These are phyloP conservation scores for Trypanosoma congolense DNA, from an alignment of 208 protist species.

Conservation along the genomic window DNA sequence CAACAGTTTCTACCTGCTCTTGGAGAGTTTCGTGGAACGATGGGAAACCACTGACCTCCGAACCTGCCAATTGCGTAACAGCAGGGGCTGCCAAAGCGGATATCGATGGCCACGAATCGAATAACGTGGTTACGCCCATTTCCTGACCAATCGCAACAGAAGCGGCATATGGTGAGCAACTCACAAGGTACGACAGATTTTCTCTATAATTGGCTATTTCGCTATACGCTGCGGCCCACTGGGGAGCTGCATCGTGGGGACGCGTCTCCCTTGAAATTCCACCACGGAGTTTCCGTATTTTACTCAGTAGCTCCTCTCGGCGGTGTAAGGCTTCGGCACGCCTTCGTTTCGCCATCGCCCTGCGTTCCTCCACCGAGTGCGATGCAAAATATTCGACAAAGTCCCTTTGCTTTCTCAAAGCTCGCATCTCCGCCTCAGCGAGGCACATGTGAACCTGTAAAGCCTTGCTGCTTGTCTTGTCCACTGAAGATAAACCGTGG, in stretches of 20 bases:
- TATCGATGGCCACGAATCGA: constrained; percentile 63
- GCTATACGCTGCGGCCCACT: constrained; percentile 14
- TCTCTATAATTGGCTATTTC: constrained; percentile 13
- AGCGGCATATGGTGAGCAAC: background rate
- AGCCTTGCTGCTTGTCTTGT: background rate
- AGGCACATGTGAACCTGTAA: constrained; percentile 11
- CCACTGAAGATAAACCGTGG: background rate
- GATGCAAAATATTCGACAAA: constrained; percentile 6
- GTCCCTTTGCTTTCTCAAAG: constrained; percentile 6
- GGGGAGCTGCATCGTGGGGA: background rate
- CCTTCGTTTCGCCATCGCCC: constrained; percentile 4
- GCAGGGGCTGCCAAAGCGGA: constrained; percentile 28
- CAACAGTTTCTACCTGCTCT: constrained; percentile 54
- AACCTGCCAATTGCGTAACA: constrained; percentile 31
- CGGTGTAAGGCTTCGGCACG: constrained; percentile 1
- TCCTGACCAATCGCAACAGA: background rate
- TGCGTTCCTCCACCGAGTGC: constrained; percentile 6
- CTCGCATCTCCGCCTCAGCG: constrained; percentile 18
- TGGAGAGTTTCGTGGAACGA: constrained; percentile 38
- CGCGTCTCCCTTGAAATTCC: background rate
- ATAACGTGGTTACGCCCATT: background rate
- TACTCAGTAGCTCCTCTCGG: constrained; percentile 9
- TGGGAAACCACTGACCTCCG: constrained; percentile 21
- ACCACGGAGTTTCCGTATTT: constrained; percentile 7
- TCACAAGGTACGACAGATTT: constrained; percentile 9